phyloP scores from a whole-genome alignment of 2,329 filamentous ascomycete genomes.

The Rhynchosporium graminicola region DNA sequence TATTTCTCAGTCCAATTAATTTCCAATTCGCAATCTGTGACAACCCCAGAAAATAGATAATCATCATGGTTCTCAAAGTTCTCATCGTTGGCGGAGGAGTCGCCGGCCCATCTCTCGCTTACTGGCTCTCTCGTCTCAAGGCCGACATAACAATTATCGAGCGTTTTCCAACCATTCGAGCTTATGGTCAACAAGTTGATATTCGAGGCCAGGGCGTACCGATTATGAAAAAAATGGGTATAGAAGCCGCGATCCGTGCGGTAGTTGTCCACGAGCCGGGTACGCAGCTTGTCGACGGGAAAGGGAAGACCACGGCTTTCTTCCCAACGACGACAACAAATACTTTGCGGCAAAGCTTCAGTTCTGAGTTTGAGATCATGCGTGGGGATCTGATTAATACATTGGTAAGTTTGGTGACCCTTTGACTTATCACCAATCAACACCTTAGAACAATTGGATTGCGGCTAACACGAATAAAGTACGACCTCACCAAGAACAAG shows the following conservation, averaged over 20 bases:
- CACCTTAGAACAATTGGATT: too few species aligned
- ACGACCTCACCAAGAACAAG: constrained; percentile 41
- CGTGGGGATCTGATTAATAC: constrained; percentile 46
- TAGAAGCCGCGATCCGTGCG: constrained; percentile 47
- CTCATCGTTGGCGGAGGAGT: constrained; percentile 43
- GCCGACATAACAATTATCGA: constrained; percentile 46
- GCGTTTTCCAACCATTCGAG: constrained; percentile 45
- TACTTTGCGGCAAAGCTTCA: constrained; percentile 40
- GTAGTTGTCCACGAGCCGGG: constrained; percentile 50
- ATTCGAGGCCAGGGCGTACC: constrained; percentile 53
- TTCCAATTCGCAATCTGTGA: too few species aligned
- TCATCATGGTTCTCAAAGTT: constrained; percentile 31
- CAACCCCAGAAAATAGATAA: too few species aligned
- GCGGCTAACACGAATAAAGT: constrained; percentile 17
- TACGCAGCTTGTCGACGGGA: constrained; percentile 46
- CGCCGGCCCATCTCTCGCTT: constrained; percentile 48
- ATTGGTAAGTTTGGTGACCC: constrained; percentile 26
- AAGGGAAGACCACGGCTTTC: constrained; percentile 43
- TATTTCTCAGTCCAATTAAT: too few species aligned
- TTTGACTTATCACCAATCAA: too few species aligned
- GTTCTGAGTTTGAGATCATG: constrained; percentile 50
- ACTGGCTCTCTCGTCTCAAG: constrained; percentile 49
- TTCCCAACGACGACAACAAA: constrained; percentile 42
- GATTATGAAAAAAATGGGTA: constrained; percentile 53
- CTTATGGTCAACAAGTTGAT: constrained; percentile 55